Percentiles rank a stretch among this genome's conserved stretches.
Conservation (phyloP, 78 protist species). For the Reticulomyxa filosa region DNA sequence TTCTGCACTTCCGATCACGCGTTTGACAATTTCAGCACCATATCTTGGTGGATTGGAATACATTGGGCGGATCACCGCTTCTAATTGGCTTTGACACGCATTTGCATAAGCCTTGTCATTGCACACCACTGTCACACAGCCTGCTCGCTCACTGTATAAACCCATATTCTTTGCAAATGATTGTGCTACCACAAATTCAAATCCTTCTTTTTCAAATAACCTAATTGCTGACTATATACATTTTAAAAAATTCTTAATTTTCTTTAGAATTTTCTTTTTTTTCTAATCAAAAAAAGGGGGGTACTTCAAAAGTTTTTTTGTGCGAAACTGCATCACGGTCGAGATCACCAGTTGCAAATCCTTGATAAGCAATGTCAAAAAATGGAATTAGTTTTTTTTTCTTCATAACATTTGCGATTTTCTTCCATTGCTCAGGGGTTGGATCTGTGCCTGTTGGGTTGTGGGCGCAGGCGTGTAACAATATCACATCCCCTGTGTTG, state of each 20-base stretch:
- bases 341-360: slow-evolving; percentile 78
- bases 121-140: neutral
- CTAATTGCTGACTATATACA: slow-evolving; percentile 9
- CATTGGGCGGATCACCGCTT: slow-evolving; percentile 56
- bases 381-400: neutral
- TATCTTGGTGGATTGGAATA: slow-evolving; percentile 86
- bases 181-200: neutral
- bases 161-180: slow-evolving; percentile 93
- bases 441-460: slow-evolving; percentile 99
- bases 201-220: slow-evolving; percentile 3
- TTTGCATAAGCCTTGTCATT: neutral
- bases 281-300: too few relatives aligned
- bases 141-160: neutral
- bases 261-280: neutral
- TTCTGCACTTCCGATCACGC: neutral
- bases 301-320: too few relatives aligned
- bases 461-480: slow-evolving; percentile 94
- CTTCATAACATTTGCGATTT: neutral
- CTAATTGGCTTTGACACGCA: slow-evolving; percentile 67
- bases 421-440: slow-evolving; percentile 58
- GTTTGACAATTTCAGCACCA: slow-evolving; percentile 81
- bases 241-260: neutral
- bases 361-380: slow-evolving; percentile 95
- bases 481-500: too few relatives aligned
- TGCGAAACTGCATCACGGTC: slow-evolving; percentile 61